Conservation (phyloP, 2,329 filamentous ascomycete genomes). For the Diplodia scrobiculata region DNA sequence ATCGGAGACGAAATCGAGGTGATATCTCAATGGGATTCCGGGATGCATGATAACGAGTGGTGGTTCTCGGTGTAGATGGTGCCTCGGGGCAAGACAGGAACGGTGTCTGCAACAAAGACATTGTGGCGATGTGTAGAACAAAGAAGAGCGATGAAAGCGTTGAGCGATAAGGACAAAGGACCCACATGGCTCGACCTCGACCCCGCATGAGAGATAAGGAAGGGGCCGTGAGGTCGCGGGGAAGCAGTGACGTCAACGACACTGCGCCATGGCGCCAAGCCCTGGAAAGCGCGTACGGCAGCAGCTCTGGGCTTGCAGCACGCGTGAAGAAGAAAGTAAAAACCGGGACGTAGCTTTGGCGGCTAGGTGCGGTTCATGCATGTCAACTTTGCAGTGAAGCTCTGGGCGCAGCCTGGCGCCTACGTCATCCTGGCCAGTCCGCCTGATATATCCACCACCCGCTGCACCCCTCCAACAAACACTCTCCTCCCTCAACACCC, state of each 20-base stretch:
- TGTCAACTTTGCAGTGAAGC: conserved; percentile 14
- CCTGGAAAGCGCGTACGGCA: neutral
- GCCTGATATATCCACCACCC: conserved; percentile 19
- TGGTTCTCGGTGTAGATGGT: too few species aligned
- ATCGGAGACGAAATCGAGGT: too few species aligned
- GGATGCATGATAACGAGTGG: too few species aligned
- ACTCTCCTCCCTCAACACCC: neutral
- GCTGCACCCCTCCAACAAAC: neutral
- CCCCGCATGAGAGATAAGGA: conserved; percentile 4
- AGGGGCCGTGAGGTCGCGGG: neutral
- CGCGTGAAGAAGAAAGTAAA: conserved; percentile 8
- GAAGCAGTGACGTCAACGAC: conserved; percentile 9
- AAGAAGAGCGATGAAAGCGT: neutral
- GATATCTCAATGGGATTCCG: too few species aligned
- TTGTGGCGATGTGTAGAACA: too few species aligned
- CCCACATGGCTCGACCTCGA: neutral
- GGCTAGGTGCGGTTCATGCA: conserved; percentile 17
- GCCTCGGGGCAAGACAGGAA: too few species aligned
- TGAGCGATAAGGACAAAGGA: neutral
- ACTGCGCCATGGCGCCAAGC: neutral
- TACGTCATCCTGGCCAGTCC: conserved; percentile 20
- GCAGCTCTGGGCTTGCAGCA: neutral
- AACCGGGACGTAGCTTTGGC: neutral
- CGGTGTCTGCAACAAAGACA: neutral
- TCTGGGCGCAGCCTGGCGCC: neutral